A percentile compares a stretch with the other conserved stretches of the same genome.
phyloP scores from a whole-genome alignment of 2,329 filamentous ascomycete genomes.

The Akanthomyces muscarius region DNA sequence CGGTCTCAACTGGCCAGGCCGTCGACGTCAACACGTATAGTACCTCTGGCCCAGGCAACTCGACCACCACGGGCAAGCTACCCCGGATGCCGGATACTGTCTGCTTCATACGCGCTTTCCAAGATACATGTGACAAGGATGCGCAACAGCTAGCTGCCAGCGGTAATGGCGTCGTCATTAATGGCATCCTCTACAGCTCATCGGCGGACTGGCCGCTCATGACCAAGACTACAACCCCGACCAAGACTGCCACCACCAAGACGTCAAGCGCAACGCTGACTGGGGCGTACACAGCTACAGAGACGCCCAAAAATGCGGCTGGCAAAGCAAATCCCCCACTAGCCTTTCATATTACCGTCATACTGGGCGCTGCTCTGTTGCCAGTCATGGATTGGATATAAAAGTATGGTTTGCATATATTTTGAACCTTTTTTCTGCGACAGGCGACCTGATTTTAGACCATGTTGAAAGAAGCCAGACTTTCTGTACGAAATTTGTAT shows the following conservation, averaged over 20 bases:
- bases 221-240: conserved; percentile 22
- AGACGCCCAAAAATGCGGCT: conserved; percentile 27
- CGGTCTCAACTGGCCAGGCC: conserved; percentile 51
- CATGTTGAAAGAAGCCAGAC: background rate
- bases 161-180: conserved; percentile 53
- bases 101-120: conserved; percentile 57
- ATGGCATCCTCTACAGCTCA: conserved; percentile 51
- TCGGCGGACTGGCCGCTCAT: conserved; percentile 40
- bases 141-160: conserved; percentile 46
- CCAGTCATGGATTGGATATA: conserved; percentile 9
- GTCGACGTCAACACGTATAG: conserved; percentile 50
- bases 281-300: conserved; percentile 34
- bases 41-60: conserved; percentile 54
- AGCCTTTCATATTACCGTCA: background rate
- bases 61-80: conserved; percentile 52
- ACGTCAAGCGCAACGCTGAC: conserved; percentile 27
- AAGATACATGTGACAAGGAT: conserved; percentile 46
- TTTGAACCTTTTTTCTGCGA: background rate
- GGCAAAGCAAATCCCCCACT: background rate
- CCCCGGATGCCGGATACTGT: conserved; percentile 46
- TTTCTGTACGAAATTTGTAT: background rate
- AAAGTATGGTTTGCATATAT: background rate
- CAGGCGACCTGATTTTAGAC: background rate
- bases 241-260: conserved; percentile 21
- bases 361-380: background rate